Base-by-base conservation (phyloP, 2,329 filamentous ascomycete species). In the Cryphonectria radicalis region DNA sequence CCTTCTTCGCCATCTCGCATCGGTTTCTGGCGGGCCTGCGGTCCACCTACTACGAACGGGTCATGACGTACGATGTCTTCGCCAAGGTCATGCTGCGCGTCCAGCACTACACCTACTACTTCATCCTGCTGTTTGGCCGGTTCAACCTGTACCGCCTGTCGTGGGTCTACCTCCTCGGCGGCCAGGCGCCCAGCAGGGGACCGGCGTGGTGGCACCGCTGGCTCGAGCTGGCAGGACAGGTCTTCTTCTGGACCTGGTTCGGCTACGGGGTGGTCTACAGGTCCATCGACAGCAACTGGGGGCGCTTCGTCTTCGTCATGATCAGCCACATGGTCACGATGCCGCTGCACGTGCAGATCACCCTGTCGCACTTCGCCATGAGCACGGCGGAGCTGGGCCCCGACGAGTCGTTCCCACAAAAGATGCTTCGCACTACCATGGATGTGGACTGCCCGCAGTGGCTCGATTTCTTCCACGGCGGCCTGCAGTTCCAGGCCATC, bases 371-470 rank as follows among this genome's bases (percentile, higher is more conserved):
- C 81, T 97, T 97, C 81, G 93, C 93, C 75, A 97, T 97, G 94
- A 95, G 93, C 76, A 97, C 94, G 0, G 88, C 93, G 14, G 93
- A 97, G 76, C 85, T 97, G 17, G 95, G 95, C 0, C 90, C 92
- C 1, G 86, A 91, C 67, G 94, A 97, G 79, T 96, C 93, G 0
- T 97, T 97, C 80, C 90, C 94, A 0, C 94, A 97, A 81, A 93
- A 91, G 80, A 96, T 97, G 91, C 86, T 97, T 63, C 91, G 95
- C 75, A 97, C 94, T 0, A 97, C 94, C 17, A 97, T 97, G 94
- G 94, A 97, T 74, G 90, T 97, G 32, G 93, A 96, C 78, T 97
- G 94, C 78, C 93, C 94, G 0, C 85, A 87, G 17, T 97, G 94
- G 94, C 85, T 97, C 17, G 94, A 97, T 78, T 97, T 94, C 78